Percentiles rank a stretch among this genome's conserved stretches.
phyloP scores from a whole-genome alignment of 2,329 filamentous ascomycete species.

The Hymenoscyphus albidus region DNA sequence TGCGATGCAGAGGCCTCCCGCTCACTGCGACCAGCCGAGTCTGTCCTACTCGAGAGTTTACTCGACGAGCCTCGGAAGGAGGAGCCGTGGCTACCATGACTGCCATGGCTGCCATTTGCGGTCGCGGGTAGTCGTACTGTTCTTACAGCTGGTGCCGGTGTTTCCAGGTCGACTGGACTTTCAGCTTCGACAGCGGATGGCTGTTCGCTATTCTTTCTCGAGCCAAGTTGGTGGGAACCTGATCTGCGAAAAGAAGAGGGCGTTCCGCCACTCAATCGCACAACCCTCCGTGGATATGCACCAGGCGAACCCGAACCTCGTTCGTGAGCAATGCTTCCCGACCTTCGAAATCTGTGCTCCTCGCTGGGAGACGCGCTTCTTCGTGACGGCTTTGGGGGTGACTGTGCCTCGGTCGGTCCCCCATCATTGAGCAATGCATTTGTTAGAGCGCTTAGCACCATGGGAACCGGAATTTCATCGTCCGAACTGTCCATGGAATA shows the following conservation, averaged over 20 bases:
- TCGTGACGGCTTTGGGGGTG: conserved; percentile 19
- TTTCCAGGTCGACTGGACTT: conserved; percentile 32
- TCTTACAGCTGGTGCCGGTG: conserved; percentile 31
- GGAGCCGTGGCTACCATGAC: conserved; percentile 22
- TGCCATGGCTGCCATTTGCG: conserved; percentile 25
- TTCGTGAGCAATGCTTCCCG: conserved; percentile 17
- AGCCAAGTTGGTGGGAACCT: conserved; percentile 29
- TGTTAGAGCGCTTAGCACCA: conserved; percentile 83
- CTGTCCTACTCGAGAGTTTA: conserved; percentile 24
- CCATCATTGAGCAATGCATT: conserved; percentile 74
- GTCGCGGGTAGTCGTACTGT: conserved; percentile 31
- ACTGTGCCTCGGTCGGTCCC: conserved; percentile 32
- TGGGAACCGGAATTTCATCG: conserved; percentile 82
- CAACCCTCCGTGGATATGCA: conserved; percentile 31
- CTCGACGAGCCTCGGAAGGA: conserved; percentile 31
- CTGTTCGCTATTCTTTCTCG: conserved; percentile 25
- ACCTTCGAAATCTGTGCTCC: conserved; percentile 19
- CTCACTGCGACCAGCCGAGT: conserved; percentile 25
- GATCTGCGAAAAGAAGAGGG: conserved; percentile 28
- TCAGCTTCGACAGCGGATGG: conserved; percentile 23
- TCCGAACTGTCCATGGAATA: conserved; percentile 77
- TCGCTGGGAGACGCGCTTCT: conserved; percentile 20
- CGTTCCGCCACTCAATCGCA: conserved; percentile 35
- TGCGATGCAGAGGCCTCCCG: conserved; percentile 24
- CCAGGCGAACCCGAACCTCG: conserved; percentile 23